Base-by-base conservation (phyloP, 495 filamentous ascomycete species). In the Aspergillus indologenus region DNA sequence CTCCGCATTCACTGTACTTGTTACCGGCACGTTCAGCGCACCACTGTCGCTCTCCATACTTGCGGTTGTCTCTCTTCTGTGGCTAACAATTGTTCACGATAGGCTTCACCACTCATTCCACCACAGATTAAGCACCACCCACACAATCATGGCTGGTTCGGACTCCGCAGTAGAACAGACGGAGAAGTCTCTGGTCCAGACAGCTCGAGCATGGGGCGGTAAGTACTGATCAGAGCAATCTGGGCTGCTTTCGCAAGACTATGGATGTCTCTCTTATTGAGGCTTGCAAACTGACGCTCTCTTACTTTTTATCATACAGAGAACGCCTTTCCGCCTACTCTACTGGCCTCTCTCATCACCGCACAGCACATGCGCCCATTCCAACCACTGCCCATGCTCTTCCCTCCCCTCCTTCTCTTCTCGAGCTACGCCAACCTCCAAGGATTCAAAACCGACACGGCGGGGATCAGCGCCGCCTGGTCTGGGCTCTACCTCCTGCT, bases 341-440 rank as follows among this genome's bases (percentile, higher is more conserved):
- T 88, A 18, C 87, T 93, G 46, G 90, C 90, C 45, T 87, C 90
- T 12, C 83, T 96, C 50, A 85, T 95, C 59, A 82, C 86, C 5
- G 84, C 90, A 20, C 88, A 92, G 61, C 85, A 92, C 73, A 74
- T 80, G 56, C 89, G 88, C 7, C 92, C 92, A 7, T 82, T 88
- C 68, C 88, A 89, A 65, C 62, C 79, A 14, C 76, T 94, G 1
- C 90, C 91, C 1, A 85, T 95, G 79, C 75, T 90, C 63, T 90
- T 96, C 76, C 81, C 91, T 34, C 89, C 91, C 0, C 76, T 92
- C 56, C 83, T 97, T n/a, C 79, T 95, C 56, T 91, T 96, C 78
- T 83, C 84, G 56, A 88, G 86, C 74, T 98, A 96, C 72, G 80
- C 92, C 46, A 93, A 91, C 69, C 68, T 96, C 9, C 81, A 83